Evolutionary conservation across 306 rosid genomes (phyloP).

Genomic region (Medicago lupulina): DNA sequence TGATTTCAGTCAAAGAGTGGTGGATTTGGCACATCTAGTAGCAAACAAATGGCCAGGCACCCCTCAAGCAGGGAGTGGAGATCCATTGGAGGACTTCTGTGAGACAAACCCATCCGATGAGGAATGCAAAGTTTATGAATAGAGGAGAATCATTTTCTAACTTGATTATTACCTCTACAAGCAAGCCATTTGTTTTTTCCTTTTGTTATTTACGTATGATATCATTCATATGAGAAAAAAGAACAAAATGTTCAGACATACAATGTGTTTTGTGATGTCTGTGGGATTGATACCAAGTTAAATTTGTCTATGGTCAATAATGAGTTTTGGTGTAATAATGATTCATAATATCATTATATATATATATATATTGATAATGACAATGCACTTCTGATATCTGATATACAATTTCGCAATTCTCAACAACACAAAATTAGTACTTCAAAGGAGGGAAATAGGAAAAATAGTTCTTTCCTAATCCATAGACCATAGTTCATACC

Average conservation of each 20-base stretch:
- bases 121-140: slow-evolving; percentile 95
- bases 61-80: slow-evolving; percentile 60
- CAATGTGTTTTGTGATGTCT: slow-evolving; percentile 33
- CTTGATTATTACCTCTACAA: slow-evolving; percentile 29
- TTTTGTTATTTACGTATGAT: slow-evolving; percentile 36
- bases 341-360: slow-evolving; percentile 26
- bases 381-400: slow-evolving; percentile 26
- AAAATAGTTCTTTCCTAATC: too few relatives aligned
- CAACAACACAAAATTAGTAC: too few relatives aligned
- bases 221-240: slow-evolving; percentile 25
- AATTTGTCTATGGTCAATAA: slow-evolving; percentile 40
- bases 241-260: slow-evolving; percentile 35
- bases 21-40: slow-evolving; percentile 93
- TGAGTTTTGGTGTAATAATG: slow-evolving; percentile 34
- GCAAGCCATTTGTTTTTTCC: slow-evolving; percentile 37
- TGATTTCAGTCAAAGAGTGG: slow-evolving; percentile 92
- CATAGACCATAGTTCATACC: too few relatives aligned
- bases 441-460: too few relatives aligned
- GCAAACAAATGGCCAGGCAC: slow-evolving; percentile 88
- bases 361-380: slow-evolving; percentile 27
- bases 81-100: slow-evolving; percentile 97
- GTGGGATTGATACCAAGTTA: slow-evolving; percentile 17
- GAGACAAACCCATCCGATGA: slow-evolving; percentile 87
- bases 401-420: not conserved
- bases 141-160: slow-evolving; percentile 29